Base-by-base conservation (phyloP, 768 basidiomycete species). In the Naematelia encephala region DNA sequence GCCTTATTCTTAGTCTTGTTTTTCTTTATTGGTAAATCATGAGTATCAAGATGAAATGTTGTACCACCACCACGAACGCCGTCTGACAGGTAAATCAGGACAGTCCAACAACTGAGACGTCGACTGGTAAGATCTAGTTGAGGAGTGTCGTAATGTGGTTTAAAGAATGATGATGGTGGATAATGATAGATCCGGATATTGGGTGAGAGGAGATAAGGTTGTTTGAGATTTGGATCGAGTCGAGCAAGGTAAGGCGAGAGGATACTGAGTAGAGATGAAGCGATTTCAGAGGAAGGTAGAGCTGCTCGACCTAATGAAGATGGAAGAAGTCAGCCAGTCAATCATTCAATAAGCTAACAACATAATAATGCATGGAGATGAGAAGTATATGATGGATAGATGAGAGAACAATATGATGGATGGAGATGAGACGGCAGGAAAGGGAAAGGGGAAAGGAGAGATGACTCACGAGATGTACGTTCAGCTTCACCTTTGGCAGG, bases 171-270 rank as follows among this genome's bases (percentile, higher is more conserved):
- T 22, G 45, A 23, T 5, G 57, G 30, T 5, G 67, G 63, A 44
- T 68, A 68, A 53, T 64, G 67, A 50, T 68, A 68, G 2, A 68
- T 30, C 13, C 67, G 29, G 13, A 68, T 64, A 52, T 68, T 68
- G 19, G 67, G 63, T 2, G 67, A 68, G 16, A 61, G 52, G 14
- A 47, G 21, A 23, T 16, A 22, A 28, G 43, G 56, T 46, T 14
- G n/a, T 50, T 14, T 16, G 48, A 26, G 5, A 14, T 14, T 14
- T 16, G 56, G 29, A 11, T 54, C 22, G 26, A 68, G 43, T 25
- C 1, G 26, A 3, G 56, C 26, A 21, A 68, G 29, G 30, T 64
- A 52, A 1, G 67, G 67, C 3, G 23, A 12, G 11, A 68, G 51
- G 1, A 58, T 21, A 14, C 29, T 26, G 22, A 63, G 49, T 13